phyloP scores from a whole-genome alignment of 1,284 basidiomycete genomes.

The Ganoderma leucocontextum region DNA sequence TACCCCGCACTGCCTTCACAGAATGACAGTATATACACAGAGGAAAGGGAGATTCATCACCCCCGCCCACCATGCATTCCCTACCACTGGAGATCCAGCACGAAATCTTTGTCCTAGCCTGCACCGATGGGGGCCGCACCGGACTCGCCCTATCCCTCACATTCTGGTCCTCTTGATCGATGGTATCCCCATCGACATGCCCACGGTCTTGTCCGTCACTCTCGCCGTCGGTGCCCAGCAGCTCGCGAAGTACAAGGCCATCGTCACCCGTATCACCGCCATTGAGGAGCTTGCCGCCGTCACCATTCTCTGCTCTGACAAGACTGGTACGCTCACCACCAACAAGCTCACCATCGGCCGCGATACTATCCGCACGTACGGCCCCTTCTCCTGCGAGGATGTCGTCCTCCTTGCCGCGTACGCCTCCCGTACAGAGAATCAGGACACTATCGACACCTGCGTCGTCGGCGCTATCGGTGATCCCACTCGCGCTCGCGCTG shows the following conservation, averaged over 20 bases:
- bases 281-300: constrained; percentile 97
- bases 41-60: not conserved
- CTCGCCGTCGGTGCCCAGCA: constrained; percentile 98
- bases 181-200: constrained; percentile 99
- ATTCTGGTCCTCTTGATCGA: constrained; percentile 97
- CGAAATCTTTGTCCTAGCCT: constrained; percentile 7
- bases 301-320: constrained; percentile 97
- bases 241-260: constrained; percentile 98
- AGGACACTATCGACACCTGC: constrained; percentile 95
- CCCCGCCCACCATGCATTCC: not conserved
- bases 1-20: not conserved
- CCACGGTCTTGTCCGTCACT: constrained; percentile 94
- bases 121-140: constrained; percentile 12
- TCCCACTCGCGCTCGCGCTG: constrained; percentile 80
- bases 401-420: constrained; percentile 95
- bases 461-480: constrained; percentile 87
- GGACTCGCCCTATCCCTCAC: constrained; percentile 44
- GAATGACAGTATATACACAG: not conserved
- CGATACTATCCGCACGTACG: constrained; percentile 92
- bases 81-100: constrained; percentile 12
- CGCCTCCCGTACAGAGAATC: constrained; percentile 98
- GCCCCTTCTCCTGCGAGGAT: constrained; percentile 87
- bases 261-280: constrained; percentile 98
- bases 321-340: constrained; percentile 96
- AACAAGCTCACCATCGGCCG: constrained; percentile 99